Evolutionary conservation across 352 stramenopile species (phyloP), one percentile per base, ranked within the genome.

Genomic region (Blastocystis hominis): DNA sequence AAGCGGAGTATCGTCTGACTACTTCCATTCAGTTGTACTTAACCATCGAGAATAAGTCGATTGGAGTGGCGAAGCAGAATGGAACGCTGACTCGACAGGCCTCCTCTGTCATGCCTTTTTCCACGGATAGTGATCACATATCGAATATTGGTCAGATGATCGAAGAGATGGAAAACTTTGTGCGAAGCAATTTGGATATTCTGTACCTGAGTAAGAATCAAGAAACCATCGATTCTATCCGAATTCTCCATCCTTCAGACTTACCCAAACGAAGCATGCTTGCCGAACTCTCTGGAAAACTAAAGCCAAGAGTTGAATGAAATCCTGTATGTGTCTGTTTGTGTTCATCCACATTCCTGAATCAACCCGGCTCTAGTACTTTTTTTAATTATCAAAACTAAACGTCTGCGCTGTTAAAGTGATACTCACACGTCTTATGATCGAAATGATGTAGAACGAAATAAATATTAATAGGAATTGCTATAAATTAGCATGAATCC

Each of bases 111-210:
- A 75, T 86, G 62, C 15, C 53, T 15, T 86, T 55, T 55, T 17
- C 15, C 24, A 86, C 6, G 2, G 75, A 86, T 13, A 54, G 70
- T 15, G 62, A 75, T 15, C 75, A 86, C 40, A 38, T 86, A 15
- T 40, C 36, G 36, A 86, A 86, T n/a, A 53, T 86, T 13, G 75
- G 75, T 30, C 75, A 86, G 42, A 86, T 86, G 75, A 86, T 86
- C 46, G 75, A 86, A n/a, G 38, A 86, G 44, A 86, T 86, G 56
- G 75, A 86, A 24, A 86, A 86, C 62, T 75, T 75, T 1, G 38
- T 86, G 9, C 75, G 75, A 2, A 75, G 56, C 15, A 75, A 86
- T 38, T 36, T 86, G 15, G 75, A 86, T 72, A 86, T 55, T 13
- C 46, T 86, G 62, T 86, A 86, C 47, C 40, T 86, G 36, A 86